phyloP scores from a whole-genome alignment of 768 basidiomycete species.

The Hemileccinum impolitum region DNA sequence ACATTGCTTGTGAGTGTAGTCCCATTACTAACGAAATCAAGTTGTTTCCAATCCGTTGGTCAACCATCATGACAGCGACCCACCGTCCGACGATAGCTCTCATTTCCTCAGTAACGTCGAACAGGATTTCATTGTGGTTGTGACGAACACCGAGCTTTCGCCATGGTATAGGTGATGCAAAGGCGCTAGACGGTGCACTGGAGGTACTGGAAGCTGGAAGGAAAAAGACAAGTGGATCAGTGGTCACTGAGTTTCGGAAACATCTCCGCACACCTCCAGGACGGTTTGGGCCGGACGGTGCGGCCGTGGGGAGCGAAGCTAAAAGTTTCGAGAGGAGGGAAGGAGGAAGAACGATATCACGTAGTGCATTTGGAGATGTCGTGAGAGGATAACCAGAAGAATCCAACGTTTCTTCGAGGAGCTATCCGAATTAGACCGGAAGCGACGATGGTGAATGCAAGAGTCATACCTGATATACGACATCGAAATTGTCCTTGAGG shows the following conservation, averaged over 20 bases:
- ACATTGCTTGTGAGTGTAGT: conserved; percentile 62
- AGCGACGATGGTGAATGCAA: background rate
- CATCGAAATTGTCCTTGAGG: conserved; percentile 89
- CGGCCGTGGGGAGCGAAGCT: conserved; percentile 31
- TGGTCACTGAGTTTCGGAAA: background rate
- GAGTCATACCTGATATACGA: conserved; percentile 80
- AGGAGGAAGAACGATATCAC: conserved; percentile 92
- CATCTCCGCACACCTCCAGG: conserved; percentile 23
- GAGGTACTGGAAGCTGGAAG: conserved; percentile 33
- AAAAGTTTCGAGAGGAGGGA: conserved; percentile 76
- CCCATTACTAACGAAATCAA: conserved; percentile 50
- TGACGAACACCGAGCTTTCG: conserved; percentile 80
- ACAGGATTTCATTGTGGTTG: conserved; percentile 88
- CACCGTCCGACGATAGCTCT: conserved; percentile 42
- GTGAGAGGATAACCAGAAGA: conserved; percentile 90
- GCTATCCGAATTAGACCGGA: conserved; percentile 38
- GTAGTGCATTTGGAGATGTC: conserved; percentile 83
- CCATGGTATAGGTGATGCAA: conserved; percentile 94
- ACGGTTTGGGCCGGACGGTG: conserved; percentile 26
- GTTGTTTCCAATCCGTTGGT: background rate
- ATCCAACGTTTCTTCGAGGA: conserved; percentile 94
- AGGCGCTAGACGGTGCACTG: conserved; percentile 43
- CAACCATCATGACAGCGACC: background rate
- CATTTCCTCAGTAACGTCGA: conserved; percentile 84
- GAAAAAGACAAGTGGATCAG: background rate